phyloP scores from a whole-genome alignment of 768 basidiomycete species.

The Lentinula guzmanii region DNA sequence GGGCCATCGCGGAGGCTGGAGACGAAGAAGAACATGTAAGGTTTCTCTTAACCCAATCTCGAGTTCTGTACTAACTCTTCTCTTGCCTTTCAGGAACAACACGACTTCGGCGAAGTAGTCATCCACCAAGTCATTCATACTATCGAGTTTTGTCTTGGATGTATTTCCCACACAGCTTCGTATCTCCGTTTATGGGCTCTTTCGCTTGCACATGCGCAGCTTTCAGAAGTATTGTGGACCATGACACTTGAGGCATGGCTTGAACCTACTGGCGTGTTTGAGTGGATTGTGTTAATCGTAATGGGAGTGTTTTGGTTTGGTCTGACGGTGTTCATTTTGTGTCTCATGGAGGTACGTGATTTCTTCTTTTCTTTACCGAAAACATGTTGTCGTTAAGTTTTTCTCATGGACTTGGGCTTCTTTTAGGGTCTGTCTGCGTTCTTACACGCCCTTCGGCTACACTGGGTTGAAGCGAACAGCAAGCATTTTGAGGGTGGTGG shows the following conservation, averaged over 20 bases:
- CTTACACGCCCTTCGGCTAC: conserved; percentile 90
- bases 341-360: conserved; percentile 82
- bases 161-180: conserved; percentile 95
- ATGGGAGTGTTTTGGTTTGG: conserved; percentile 70
- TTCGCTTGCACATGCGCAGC: conserved; percentile 94
- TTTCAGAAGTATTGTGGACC: conserved; percentile 88
- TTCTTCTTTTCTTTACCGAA: conserved; percentile 10
- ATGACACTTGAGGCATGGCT: conserved; percentile 74
- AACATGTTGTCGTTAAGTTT: conserved; percentile 8
- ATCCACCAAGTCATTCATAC: conserved; percentile 98
- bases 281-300: conserved; percentile 44
- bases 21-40: conserved; percentile 66
- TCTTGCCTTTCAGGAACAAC: conserved; percentile 51
- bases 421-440: conserved; percentile 88
- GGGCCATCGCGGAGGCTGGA: conserved; percentile 65
- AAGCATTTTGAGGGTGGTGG: conserved; percentile 92
- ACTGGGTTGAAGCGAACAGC: conserved; percentile 98
- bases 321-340: conserved; percentile 72
- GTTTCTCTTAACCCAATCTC: conserved; percentile 16
- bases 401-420: conserved; percentile 3
- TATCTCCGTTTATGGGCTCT: conserved; percentile 96
- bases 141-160: conserved; percentile 98
- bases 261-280: conserved; percentile 60
- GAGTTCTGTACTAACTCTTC: background rate
- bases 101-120: conserved; percentile 91